Evolutionary conservation across 1,284 basidiomycete genomes (phyloP).

Genomic region (Sutorius eximius): DNA sequence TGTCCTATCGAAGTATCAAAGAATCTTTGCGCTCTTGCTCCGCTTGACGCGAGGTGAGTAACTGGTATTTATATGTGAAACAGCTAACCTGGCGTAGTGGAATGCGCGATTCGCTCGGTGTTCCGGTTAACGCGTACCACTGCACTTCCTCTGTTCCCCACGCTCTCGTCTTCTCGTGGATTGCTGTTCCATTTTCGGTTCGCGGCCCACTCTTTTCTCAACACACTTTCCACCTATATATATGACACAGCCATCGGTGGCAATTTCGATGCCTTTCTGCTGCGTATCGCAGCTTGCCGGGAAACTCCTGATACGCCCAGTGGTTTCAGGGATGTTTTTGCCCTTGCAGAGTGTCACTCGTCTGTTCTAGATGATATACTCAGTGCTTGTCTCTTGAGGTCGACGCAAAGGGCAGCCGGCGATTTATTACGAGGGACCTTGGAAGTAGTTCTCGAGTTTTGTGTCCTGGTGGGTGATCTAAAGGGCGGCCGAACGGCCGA

Average conservation of each 20-base stretch:
- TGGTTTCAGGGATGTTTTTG: conserved; percentile 71
- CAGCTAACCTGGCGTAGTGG: conserved; percentile 46
- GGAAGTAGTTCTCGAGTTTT: conserved; percentile 69
- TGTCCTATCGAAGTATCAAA: conserved; percentile 80
- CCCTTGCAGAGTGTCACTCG: conserved; percentile 70
- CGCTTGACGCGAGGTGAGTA: conserved; percentile 69
- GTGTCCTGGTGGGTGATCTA: conserved; percentile 65
- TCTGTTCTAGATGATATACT: conserved; percentile 73
- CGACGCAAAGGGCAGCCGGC: conserved; percentile 65
- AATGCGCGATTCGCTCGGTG: conserved; percentile 66
- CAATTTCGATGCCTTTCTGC: conserved; percentile 71
- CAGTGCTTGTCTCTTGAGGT: conserved; percentile 73
- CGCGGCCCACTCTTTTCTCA: conserved; percentile 67
- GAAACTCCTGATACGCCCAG: conserved; percentile 20
- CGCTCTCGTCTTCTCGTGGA: conserved; percentile 50
- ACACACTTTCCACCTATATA: conserved; percentile 64
- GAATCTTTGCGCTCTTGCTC: conserved; percentile 76
- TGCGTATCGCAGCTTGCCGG: conserved; percentile 37
- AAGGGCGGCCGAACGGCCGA: conserved; percentile 54
- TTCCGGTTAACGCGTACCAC: conserved; percentile 58
- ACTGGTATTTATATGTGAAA: neutral
- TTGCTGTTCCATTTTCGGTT: conserved; percentile 70
- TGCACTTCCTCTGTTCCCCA: conserved; percentile 56
- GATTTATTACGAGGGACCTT: conserved; percentile 67
- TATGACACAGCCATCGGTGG: conserved; percentile 76